Evolutionary conservation across 371 early-diverging fungal genomes (phyloP).

Genomic region (Mucor sp.): DNA sequence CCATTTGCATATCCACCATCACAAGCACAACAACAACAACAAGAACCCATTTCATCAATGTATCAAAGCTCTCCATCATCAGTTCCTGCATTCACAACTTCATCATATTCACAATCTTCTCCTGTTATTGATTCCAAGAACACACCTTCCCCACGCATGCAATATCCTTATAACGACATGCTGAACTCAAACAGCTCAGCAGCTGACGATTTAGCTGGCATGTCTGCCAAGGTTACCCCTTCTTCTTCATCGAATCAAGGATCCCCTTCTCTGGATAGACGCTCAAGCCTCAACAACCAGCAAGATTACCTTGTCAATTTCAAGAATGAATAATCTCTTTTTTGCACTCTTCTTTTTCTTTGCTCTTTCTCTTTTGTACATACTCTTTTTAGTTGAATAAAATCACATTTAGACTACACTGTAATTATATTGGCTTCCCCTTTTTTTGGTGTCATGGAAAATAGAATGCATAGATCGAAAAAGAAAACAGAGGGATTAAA

Average conservation of each 20-base stretch:
- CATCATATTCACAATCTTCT: background rate
- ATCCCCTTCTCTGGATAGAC: background rate
- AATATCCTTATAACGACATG: background rate
- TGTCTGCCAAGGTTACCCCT: background rate
- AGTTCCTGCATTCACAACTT: background rate
- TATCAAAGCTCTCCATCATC: background rate
- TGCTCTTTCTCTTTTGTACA: background rate
- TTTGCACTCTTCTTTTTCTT: background rate
- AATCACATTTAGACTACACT: background rate
- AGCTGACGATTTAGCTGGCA: background rate
- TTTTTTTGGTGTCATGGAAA: background rate
- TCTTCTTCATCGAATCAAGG: background rate
- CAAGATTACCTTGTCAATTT: background rate
- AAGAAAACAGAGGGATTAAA: background rate
- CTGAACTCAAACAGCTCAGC: background rate
- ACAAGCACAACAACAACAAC: background rate
- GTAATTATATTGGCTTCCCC: background rate
- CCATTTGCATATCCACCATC: background rate
- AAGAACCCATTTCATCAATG: background rate
- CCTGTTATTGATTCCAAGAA: background rate
- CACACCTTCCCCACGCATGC: background rate
- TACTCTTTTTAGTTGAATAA: background rate
- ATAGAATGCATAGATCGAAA: background rate
- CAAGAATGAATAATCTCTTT: background rate
- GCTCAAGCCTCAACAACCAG: background rate